phyloP scores from a whole-genome alignment of 768 basidiomycete genomes.

The Rhodosporidiobolus sp. region DNA sequence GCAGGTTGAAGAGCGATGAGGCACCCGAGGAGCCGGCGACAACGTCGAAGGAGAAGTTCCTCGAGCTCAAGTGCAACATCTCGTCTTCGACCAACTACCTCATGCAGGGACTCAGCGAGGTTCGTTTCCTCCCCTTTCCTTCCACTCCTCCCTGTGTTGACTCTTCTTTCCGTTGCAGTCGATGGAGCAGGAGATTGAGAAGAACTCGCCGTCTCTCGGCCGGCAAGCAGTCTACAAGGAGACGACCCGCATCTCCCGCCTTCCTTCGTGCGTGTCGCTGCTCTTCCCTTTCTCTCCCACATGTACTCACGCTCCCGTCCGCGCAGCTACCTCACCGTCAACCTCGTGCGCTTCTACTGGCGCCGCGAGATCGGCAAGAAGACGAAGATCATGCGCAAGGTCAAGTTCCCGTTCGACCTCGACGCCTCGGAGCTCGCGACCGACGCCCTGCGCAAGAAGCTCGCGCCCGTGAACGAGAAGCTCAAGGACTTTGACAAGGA shows the following conservation, averaged over 20 bases:
- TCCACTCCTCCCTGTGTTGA: constrained; percentile 15
- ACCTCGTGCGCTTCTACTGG: constrained; percentile 98
- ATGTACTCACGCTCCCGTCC: not conserved
- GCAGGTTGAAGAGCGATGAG: constrained; percentile 75
- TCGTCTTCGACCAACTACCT: constrained; percentile 80
- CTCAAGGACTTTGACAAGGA: constrained; percentile 80
- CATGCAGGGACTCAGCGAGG: constrained; percentile 76
- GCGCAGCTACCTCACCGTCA: constrained; percentile 62
- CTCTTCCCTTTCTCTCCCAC: not conserved
- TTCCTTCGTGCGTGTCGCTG: constrained; percentile 63
- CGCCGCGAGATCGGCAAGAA: constrained; percentile 81
- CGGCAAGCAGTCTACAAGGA: constrained; percentile 79
- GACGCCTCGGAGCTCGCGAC: constrained; percentile 79
- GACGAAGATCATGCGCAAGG: constrained; percentile 84
- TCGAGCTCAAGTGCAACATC: constrained; percentile 93
- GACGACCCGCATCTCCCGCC: constrained; percentile 71
- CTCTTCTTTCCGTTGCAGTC: constrained; percentile 55
- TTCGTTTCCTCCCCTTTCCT: constrained; percentile 48
- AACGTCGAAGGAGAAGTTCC: constrained; percentile 64
- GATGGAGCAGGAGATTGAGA: constrained; percentile 80
- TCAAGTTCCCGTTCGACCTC: constrained; percentile 86
- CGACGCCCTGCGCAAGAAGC: constrained; percentile 72
- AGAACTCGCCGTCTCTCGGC: constrained; percentile 72
- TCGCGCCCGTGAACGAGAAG: constrained; percentile 67
- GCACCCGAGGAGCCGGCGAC: constrained; percentile 71